Conservation (phyloP, 371 early-diverging fungal genomes). For the Dichotomocladium elegans region DNA sequence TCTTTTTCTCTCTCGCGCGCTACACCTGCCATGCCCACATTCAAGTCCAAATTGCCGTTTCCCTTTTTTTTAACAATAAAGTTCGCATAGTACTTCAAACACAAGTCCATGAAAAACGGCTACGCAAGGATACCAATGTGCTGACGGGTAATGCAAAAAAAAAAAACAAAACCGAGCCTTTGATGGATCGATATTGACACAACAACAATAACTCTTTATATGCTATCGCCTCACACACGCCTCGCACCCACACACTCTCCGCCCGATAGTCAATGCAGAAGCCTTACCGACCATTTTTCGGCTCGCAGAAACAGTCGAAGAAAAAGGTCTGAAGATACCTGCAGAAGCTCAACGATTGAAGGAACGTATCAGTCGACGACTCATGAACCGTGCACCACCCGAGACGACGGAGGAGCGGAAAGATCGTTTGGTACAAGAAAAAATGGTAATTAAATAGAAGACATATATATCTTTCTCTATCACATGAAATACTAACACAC, state of each 20-base stretch:
- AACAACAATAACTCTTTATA: not conserved
- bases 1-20: too few relatives aligned
- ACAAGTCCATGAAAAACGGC: constrained; percentile 17
- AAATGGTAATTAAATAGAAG: constrained; percentile 21
- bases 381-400: constrained; percentile 37
- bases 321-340: constrained; percentile 49
- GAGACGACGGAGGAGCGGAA: constrained; percentile 26
- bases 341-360: constrained; percentile 50
- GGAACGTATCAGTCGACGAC: constrained; percentile 50
- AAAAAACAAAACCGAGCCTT: not conserved
- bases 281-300: constrained; percentile 54
- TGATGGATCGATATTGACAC: too few relatives aligned
- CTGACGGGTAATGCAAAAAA: constrained; percentile 1
- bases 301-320: constrained; percentile 63
- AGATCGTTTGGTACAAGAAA: constrained; percentile 30
- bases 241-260: not conserved
- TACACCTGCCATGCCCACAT: too few relatives aligned
- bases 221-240: not conserved
- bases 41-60: not conserved
- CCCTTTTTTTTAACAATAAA: not conserved
- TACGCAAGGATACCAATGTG: constrained; percentile 13
- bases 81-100: constrained; percentile 30
- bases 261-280: constrained; percentile 23
- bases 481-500: not conserved
- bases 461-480: not conserved